Base-by-base conservation (phyloP, 495 filamentous ascomycete genomes). In the Hypoxylon intermedium region DNA sequence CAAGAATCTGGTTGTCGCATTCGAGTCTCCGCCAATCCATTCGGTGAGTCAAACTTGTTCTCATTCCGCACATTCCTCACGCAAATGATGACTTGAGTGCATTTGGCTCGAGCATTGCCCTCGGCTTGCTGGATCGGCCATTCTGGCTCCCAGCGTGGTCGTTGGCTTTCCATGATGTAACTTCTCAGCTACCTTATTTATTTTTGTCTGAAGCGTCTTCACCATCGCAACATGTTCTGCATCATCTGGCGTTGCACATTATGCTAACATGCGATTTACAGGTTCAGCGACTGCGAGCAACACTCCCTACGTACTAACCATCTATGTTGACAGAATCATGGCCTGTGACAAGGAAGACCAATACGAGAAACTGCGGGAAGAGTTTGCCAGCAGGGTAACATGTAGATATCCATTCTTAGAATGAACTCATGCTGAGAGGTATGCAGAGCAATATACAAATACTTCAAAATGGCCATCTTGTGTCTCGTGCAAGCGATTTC, bases 31-130 rank as follows among this genome's bases (percentile, higher is more conserved):
- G 24, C 44, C 30, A 23, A 60, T 28, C 16, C 58, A 59, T 56
- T 52, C 31, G 59, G 67, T 72, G 48, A 67, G 65, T 61, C 59
- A 40, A 45, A 23, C 30, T 53, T 53, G n/a, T n/a, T n/a, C n/a
- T 36, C 34, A 30, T 64, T 68, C 62, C 65, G 55, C 26, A 67
- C 63, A 49, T 43, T 44, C 42, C 36, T 55, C 62, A 63, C 54
- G 68, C 56, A 72, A 70, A 92, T 93, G 92, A 96, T 97, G 92
- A 97, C 91, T 90, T 91, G 92, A 97, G 92, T 90, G 92, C 92
- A 97, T 97, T 97, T 97, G 92, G 92, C 92, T 97, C 90, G 92
- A 97, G 92, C 82, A 95, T 90, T 84, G 82, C 71, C 67, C 74
- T 80, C 72, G 68, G 71, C 63, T 47, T 50, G 53, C 57, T 42